These are phyloP conservation scores for Solanum ossicruentum DNA, from an alignment of 257 asterid species.

Conservation along the genomic window DNA sequence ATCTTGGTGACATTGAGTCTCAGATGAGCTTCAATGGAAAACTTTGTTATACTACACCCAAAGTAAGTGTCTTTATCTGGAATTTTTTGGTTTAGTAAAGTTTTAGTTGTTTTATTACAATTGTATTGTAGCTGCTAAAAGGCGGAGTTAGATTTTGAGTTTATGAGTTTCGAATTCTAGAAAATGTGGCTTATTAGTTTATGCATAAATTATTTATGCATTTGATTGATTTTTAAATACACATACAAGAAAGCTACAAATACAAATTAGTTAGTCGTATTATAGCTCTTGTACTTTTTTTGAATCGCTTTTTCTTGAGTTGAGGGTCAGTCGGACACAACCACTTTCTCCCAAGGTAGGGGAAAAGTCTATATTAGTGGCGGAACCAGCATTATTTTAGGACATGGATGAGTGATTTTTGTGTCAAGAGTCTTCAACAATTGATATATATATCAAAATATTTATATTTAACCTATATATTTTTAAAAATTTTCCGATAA, in stretches of 20 bases:
- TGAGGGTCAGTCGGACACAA: neutral
- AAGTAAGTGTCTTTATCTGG: slow-evolving; percentile 31
- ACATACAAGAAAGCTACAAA: neutral
- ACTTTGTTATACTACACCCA: slow-evolving; percentile 49
- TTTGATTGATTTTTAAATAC: neutral
- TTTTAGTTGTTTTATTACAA: too few species aligned
- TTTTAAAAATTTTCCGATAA: too few species aligned
- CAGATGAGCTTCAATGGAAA: slow-evolving; percentile 36
- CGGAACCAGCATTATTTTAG: too few species aligned
- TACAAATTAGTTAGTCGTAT: neutral
- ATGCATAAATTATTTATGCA: neutral
- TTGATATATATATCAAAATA: too few species aligned
- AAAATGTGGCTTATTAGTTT: neutral
- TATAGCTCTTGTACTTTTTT: neutral
- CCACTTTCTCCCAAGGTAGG: neutral
- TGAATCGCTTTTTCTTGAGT: neutral
- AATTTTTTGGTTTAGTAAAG: neutral
- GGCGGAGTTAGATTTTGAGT: neutral
- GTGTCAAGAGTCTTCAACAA: too few species aligned
- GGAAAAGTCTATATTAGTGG: neutral
- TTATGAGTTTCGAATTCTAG: neutral
- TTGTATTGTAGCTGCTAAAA: neutral
- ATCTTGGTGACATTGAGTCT: slow-evolving; percentile 38
- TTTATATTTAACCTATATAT: too few species aligned
- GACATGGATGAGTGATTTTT: too few species aligned